Evolutionary conservation across 805 yeast genomes (phyloP).

Genomic region (Kodamaea laetipori): DNA sequence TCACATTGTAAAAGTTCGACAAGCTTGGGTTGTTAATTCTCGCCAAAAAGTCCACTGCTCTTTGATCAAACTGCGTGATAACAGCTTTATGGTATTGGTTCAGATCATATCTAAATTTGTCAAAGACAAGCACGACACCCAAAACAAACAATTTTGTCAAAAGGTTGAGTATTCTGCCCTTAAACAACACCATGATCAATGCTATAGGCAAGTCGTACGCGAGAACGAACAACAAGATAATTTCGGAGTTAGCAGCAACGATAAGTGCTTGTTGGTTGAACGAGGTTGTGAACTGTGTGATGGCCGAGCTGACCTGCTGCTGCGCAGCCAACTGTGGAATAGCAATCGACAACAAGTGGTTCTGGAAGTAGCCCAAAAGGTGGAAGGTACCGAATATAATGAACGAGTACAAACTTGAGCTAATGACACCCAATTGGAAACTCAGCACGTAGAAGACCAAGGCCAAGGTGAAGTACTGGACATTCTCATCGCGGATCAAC

Average conservation of each 20-base stretch:
- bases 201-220: slow-evolving; percentile 30
- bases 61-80: slow-evolving; percentile 48
- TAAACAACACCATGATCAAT: slow-evolving; percentile 25
- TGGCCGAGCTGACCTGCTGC: slow-evolving; percentile 30
- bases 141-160: slow-evolving; percentile 39
- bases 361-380: slow-evolving; percentile 40
- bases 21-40: slow-evolving; percentile 15
- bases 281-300: slow-evolving; percentile 32
- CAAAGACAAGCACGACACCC: slow-evolving; percentile 30
- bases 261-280: slow-evolving; percentile 40
- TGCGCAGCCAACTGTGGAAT: slow-evolving; percentile 37
- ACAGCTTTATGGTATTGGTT: slow-evolving; percentile 39
- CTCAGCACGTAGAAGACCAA: slow-evolving; percentile 30
- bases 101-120: slow-evolving; percentile 38
- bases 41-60: slow-evolving; percentile 30
- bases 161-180: slow-evolving; percentile 27
- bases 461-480: slow-evolving; percentile 41
- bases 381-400: slow-evolving; percentile 41
- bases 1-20: slow-evolving; percentile 20
- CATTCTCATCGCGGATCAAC: slow-evolving; percentile 42
- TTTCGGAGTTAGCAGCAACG: slow-evolving; percentile 42
- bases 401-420: slow-evolving; percentile 43
- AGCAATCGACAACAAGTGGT: slow-evolving; percentile 29
- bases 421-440: slow-evolving; percentile 34
- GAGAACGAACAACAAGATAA: slow-evolving; percentile 27